A percentile compares a stretch with the other conserved stretches of the same genome.
These are phyloP conservation scores for Rubroshorea leprosula DNA, from an alignment of 345 rosid species.

Conservation along the genomic window DNA sequence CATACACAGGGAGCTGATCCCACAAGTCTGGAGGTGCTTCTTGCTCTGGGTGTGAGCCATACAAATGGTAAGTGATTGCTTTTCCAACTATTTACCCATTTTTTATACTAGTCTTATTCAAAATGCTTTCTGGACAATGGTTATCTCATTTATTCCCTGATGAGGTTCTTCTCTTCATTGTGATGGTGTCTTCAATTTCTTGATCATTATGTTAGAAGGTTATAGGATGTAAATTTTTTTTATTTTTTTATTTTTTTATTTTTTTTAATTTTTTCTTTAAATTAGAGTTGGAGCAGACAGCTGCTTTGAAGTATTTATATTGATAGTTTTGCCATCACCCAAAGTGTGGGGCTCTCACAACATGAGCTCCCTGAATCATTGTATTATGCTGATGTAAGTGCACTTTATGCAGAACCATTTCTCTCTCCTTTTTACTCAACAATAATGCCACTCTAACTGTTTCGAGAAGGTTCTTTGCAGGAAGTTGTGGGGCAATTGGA, in stretches of 20 bases:
- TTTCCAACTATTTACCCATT: no score
- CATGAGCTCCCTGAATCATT: constrained; percentile 62
- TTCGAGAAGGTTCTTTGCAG: neutral
- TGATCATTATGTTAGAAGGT: neutral
- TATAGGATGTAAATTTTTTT: neutral
- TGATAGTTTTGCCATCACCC: constrained; percentile 93
- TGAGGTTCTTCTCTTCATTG: neutral
- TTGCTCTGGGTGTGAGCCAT: constrained; percentile 98
- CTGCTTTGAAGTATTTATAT: constrained; percentile 85
- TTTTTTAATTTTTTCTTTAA: constrained; percentile 21
- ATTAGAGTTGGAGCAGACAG: constrained; percentile 90
- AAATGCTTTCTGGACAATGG: neutral
- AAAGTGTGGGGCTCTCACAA: constrained; percentile 64
- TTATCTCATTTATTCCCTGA: neutral
- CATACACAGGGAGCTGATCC: constrained; percentile 97
- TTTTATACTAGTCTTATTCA: neutral
- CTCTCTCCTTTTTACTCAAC: neutral
- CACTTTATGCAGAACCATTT: neutral
- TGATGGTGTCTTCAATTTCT: neutral
- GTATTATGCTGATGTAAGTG: constrained; percentile 84
- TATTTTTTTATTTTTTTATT: neutral
- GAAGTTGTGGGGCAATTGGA: neutral
- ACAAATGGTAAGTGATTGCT: constrained; percentile 98
- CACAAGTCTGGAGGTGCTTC: constrained; percentile 93
- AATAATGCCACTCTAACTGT: constrained; percentile 1